Evolutionary conservation across 495 filamentous ascomycete genomes (phyloP).

Genomic region (Penicillium waksmanii): DNA sequence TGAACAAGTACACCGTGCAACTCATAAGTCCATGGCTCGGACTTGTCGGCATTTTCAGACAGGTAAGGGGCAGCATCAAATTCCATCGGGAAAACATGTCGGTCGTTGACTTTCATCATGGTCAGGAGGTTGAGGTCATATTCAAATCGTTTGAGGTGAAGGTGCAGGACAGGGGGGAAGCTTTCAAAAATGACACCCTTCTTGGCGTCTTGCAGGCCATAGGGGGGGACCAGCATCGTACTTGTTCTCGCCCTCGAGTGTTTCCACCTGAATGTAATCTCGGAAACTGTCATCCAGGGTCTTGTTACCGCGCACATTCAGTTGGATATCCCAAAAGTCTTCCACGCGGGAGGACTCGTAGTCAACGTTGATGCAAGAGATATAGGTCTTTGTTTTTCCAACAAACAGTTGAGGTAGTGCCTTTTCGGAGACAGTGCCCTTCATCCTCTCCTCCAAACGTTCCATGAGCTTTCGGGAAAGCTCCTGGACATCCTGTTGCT

Average conservation of each 20-base stretch:
- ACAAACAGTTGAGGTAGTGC: slow-evolving; percentile 88
- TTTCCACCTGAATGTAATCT: slow-evolving; percentile 95
- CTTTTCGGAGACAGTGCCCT: slow-evolving; percentile 93
- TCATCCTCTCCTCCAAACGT: slow-evolving; percentile 94
- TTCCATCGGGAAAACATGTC: slow-evolving; percentile 93
- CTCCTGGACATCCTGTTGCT: slow-evolving; percentile 98
- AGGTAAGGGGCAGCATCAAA: slow-evolving; percentile 91
- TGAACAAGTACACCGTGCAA: slow-evolving; percentile 96
- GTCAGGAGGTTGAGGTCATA: slow-evolving; percentile 94
- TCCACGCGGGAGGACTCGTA: slow-evolving; percentile 94
- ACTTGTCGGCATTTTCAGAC: slow-evolving; percentile 81
- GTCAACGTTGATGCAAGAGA: slow-evolving; percentile 96
- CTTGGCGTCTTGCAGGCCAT: slow-evolving; percentile 92
- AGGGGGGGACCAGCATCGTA: slow-evolving; percentile 87
- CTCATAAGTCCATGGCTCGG: slow-evolving; percentile 87
- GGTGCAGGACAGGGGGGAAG: slow-evolving; percentile 92
- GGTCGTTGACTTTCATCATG: slow-evolving; percentile 99
- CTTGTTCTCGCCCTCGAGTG: slow-evolving; percentile 96
- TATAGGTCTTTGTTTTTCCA: slow-evolving; percentile 96
- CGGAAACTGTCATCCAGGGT: slow-evolving; percentile 92
- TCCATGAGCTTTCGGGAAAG: slow-evolving; percentile 96
- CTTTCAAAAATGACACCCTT: slow-evolving; percentile 97
- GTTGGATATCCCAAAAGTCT: slow-evolving; percentile 98
- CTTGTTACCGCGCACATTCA: slow-evolving; percentile 93
- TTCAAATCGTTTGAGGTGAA: slow-evolving; percentile 97